phyloP scores from a whole-genome alignment of 2,329 filamentous ascomycete species.

The Hypoxylon sp. region DNA sequence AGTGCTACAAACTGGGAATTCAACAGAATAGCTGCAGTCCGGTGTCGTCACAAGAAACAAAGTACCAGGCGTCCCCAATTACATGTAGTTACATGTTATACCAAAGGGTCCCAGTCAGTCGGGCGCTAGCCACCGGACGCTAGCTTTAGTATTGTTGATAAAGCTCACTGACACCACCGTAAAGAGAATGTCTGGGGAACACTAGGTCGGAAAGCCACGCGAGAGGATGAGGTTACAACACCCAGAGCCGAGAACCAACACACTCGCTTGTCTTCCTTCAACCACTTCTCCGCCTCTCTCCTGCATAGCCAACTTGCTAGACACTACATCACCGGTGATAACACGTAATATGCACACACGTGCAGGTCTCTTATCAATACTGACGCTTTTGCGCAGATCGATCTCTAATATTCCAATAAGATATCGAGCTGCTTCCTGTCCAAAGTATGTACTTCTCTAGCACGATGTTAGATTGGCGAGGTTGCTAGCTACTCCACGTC shows the following conservation, averaged over 20 bases:
- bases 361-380: constrained; percentile 10
- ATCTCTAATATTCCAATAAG: neutral
- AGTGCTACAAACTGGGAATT: constrained; percentile 7
- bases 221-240: constrained; percentile 31
- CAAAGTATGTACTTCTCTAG: neutral
- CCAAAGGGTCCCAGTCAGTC: constrained; percentile 18
- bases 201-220: constrained; percentile 39
- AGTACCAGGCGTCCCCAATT: constrained; percentile 27
- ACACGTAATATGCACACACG: constrained; percentile 15
- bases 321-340: constrained; percentile 17
- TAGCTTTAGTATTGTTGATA: constrained; percentile 21
- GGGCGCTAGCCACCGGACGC: constrained; percentile 25
- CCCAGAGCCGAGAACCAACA: constrained; percentile 26
- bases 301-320: constrained; percentile 31
- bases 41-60: constrained; percentile 33
- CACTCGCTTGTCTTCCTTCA: constrained; percentile 22
- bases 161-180: constrained; percentile 7
- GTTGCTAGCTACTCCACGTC: constrained; percentile 19
- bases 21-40: constrained; percentile 5
- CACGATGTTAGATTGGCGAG: constrained; percentile 2
- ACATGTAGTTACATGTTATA: constrained; percentile 15
- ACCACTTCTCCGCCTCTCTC: constrained; percentile 33
- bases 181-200: constrained; percentile 31
- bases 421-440: neutral
- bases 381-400: constrained; percentile 2